Evolutionary conservation across 2,329 filamentous ascomycete species (phyloP).

Genomic region (Pyrenophora teres): DNA sequence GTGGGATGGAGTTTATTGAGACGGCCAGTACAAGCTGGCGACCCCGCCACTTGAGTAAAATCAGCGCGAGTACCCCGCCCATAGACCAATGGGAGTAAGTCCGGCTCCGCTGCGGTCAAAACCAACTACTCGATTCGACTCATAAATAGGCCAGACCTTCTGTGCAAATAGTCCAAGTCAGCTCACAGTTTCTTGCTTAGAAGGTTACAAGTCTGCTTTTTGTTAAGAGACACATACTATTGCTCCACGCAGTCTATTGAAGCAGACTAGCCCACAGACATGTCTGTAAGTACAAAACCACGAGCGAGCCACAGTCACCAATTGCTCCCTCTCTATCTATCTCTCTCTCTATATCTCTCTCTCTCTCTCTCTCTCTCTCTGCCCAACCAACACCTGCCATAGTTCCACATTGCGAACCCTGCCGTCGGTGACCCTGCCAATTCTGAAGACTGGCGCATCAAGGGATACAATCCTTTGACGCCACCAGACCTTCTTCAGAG

Average conservation of each 20-base stretch:
- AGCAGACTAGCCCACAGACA: conserved; percentile 10
- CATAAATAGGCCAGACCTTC: conserved; percentile 27
- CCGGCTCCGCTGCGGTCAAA: conserved; percentile 30
- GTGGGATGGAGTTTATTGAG: too few relatives aligned
- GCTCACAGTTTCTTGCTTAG: background rate
- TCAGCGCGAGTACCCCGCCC: conserved; percentile 10
- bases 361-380: background rate
- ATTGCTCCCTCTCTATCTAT: background rate
- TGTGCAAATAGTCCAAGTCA: conserved; percentile 12
- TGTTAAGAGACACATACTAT: background rate
- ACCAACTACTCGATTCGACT: conserved; percentile 28
- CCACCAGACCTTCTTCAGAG: conserved; percentile 93
- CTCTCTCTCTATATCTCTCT: background rate
- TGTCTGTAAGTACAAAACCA: conserved; percentile 31
- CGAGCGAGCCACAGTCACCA: conserved; percentile 15
- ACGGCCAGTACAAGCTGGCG: background rate
- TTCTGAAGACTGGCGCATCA: conserved; percentile 60
- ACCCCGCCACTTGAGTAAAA: conserved; percentile 16
- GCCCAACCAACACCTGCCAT: background rate
- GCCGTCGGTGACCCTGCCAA: conserved; percentile 55
- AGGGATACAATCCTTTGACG: conserved; percentile 90
- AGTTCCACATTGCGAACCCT: conserved; percentile 59
- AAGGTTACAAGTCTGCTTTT: background rate
- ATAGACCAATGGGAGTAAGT: conserved; percentile 30
- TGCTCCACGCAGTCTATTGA: background rate